A percentile compares a stretch with the other conserved stretches of the same genome.
phyloP scores from a whole-genome alignment of 2,329 filamentous ascomycete genomes.

The Chrysoporthe deuterocubensis region DNA sequence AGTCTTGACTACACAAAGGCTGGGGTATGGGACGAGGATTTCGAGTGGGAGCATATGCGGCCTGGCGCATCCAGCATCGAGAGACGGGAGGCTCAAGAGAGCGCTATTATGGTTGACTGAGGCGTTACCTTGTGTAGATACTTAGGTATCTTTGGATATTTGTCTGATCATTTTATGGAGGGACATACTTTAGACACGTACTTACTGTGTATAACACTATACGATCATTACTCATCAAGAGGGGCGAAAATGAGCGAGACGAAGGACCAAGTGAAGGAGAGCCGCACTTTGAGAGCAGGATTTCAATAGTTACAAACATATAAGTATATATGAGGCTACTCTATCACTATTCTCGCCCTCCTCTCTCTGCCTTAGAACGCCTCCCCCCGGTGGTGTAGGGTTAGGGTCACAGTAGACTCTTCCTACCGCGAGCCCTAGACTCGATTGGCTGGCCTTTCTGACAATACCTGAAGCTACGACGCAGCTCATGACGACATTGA shows the following conservation, averaged over 20 bases:
- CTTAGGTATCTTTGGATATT: neutral
- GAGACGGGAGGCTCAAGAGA: constrained; percentile 30
- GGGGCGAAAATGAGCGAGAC: too few relatives aligned
- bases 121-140: neutral
- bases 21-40: constrained; percentile 67
- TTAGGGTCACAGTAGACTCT: constrained; percentile 16
- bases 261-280: too few relatives aligned
- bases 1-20: constrained; percentile 77
- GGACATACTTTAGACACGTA: neutral
- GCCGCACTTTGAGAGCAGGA: too few relatives aligned
- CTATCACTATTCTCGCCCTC: too few relatives aligned
- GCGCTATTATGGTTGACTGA: constrained; percentile 26
- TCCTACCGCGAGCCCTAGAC: too few relatives aligned
- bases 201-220: neutral
- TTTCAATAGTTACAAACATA: too few relatives aligned
- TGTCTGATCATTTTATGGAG: neutral
- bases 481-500: neutral
- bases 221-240: too few relatives aligned
- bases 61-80: constrained; percentile 60
- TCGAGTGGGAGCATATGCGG: constrained; percentile 69
- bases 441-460: neutral
- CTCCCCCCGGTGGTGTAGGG: constrained; percentile 31
- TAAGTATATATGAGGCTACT: too few relatives aligned
- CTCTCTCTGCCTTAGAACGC: too few relatives aligned
- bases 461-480: neutral